A percentile compares a stretch with the other conserved stretches of the same genome.
These are phyloP conservation scores for Exophiala bonariae DNA, from an alignment of 2,329 filamentous ascomycete species.

Conservation along the genomic window DNA sequence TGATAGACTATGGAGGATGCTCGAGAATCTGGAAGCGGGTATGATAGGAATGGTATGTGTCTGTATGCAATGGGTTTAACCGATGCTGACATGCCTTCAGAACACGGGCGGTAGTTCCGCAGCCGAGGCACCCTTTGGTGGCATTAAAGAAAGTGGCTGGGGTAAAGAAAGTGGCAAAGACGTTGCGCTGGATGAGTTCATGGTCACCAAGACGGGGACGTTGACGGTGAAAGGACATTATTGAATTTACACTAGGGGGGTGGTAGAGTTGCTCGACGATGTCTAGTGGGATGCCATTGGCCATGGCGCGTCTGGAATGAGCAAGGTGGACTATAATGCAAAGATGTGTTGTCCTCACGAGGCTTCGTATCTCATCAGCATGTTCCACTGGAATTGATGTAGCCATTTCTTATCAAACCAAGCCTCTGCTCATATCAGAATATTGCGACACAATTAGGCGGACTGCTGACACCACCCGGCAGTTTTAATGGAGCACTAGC, in stretches of 20 bases:
- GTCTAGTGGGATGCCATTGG: too few species aligned
- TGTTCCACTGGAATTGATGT: too few species aligned
- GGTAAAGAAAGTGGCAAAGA: slow-evolving; percentile 70
- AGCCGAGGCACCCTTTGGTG: slow-evolving; percentile 66
- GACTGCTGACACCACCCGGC: slow-evolving; percentile 27
- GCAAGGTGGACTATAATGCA: too few species aligned
- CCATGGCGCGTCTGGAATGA: too few species aligned
- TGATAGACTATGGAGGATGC: slow-evolving; percentile 63
- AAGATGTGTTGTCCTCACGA: too few species aligned
- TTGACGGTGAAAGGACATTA: slow-evolving; percentile 60
- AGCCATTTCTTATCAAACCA: too few species aligned
- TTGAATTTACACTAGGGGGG: slow-evolving; percentile 26
- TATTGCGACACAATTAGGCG: slow-evolving; percentile 28
- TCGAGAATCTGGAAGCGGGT: slow-evolving; percentile 67
- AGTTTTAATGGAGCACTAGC: slow-evolving; percentile 35
- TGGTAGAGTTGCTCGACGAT: too few species aligned
- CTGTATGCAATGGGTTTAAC: too few species aligned
- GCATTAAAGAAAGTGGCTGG: slow-evolving; percentile 68
- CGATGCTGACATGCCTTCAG: slow-evolving; percentile 2
- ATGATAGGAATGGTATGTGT: slow-evolving; percentile 62
- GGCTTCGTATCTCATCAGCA: too few species aligned
- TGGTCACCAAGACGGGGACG: slow-evolving; percentile 66
- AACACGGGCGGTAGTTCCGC: slow-evolving; percentile 60
- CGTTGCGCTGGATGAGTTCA: slow-evolving; percentile 62
- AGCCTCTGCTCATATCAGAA: slow-evolving; percentile 15